A percentile compares a stretch with the other conserved stretches of the same genome.
phyloP scores from a whole-genome alignment of 345 rosid species.

The Eucalyptus curtisii region DNA sequence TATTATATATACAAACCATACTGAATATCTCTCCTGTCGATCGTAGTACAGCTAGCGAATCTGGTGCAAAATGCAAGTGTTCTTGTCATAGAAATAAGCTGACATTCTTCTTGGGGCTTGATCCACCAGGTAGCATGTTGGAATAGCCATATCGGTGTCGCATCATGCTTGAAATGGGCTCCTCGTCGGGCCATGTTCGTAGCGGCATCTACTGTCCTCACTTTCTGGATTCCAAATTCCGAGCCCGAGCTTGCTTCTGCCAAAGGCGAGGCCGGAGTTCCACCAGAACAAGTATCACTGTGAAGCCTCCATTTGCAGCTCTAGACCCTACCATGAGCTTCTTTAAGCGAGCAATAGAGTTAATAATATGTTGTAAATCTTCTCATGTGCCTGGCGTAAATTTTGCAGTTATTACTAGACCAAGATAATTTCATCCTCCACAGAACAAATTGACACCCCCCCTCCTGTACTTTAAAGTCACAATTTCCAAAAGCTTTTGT shows the following conservation, averaged over 20 bases:
- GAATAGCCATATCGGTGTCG: slow-evolving; percentile 76
- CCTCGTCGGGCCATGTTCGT: slow-evolving; percentile 87
- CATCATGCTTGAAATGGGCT: slow-evolving; percentile 90
- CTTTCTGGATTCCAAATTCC: slow-evolving; percentile 75
- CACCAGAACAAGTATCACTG: background rate
- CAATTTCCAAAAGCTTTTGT: background rate
- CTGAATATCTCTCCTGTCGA: background rate
- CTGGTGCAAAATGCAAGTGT: background rate
- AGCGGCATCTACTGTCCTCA: slow-evolving; percentile 77
- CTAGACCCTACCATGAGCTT: background rate
- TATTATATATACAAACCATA: background rate
- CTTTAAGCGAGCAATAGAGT: background rate
- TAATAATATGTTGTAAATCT: background rate
- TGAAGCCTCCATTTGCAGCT: background rate
- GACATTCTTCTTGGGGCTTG: background rate
- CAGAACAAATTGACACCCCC: background rate
- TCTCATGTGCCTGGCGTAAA: background rate
- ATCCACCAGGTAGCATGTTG: slow-evolving; percentile 53
- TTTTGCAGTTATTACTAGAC: background rate
- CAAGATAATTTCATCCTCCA: background rate
- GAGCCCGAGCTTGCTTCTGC: background rate
- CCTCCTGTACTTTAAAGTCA: background rate
- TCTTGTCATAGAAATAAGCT: background rate
- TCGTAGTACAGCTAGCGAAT: background rate
- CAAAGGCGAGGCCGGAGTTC: background rate